Evolutionary conservation across 2,329 filamentous ascomycete genomes (phyloP).

Genomic region (Rachicladosporium sp.): DNA sequence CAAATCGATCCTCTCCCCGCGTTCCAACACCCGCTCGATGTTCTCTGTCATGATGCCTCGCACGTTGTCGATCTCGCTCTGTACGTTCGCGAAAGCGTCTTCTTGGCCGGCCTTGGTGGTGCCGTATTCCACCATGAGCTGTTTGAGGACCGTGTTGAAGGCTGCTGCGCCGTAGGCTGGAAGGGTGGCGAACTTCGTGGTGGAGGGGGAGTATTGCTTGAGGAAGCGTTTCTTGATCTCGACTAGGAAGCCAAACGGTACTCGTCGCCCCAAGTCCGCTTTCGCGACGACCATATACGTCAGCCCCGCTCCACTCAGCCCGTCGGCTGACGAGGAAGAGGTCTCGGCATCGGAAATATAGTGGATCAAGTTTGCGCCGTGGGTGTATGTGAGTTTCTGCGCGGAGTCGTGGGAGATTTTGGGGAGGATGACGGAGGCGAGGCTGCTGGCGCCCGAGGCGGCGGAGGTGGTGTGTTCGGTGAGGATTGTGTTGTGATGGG

Average conservation of each 20-base stretch:
- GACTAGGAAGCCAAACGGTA: conserved; percentile 84
- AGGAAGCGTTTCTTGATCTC: conserved; percentile 87
- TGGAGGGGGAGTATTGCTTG: conserved; percentile 49
- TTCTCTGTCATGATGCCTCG: conserved; percentile 89
- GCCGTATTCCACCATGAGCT: conserved; percentile 72
- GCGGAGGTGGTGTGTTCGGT: conserved; percentile 83
- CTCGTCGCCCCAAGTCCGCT: conserved; percentile 66
- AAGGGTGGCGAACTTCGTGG: conserved; percentile 61
- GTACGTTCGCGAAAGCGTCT: conserved; percentile 73
- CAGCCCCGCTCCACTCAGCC: conserved; percentile 52
- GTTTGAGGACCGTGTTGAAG: conserved; percentile 70
- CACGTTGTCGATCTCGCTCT: conserved; percentile 84
- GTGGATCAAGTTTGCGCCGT: conserved; percentile 86
- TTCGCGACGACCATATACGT: conserved; percentile 88
- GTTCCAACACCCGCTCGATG: conserved; percentile 77
- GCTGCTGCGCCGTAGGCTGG: conserved; percentile 81
- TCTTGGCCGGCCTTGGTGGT: conserved; percentile 61
- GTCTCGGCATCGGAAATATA: conserved; percentile 66
- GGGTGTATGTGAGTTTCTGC: conserved; percentile 78
- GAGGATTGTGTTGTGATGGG: conserved; percentile 85
- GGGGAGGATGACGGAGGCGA: conserved; percentile 87
- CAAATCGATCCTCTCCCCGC: conserved; percentile 84
- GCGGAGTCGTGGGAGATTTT: conserved; percentile 73
- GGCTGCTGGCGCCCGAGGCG: conserved; percentile 67
- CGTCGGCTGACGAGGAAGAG: conserved; percentile 15